Evolutionary conservation across 129 eudicot genomes (phyloP).

Genomic region (Lactuca saligna): DNA sequence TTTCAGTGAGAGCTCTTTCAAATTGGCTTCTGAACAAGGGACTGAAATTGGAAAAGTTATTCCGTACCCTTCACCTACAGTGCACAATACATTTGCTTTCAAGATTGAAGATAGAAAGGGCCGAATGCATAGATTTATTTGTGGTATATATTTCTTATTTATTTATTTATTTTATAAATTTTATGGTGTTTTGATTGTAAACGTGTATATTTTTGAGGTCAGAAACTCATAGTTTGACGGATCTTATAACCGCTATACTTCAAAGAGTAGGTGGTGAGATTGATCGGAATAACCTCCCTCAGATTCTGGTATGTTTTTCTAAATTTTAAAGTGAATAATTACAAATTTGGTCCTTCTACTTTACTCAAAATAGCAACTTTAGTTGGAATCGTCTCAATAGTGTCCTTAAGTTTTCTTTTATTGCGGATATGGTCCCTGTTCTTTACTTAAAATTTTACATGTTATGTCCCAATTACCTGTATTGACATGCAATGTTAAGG

Average conservation of each 20-base stretch:
- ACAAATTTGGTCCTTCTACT: too few species aligned
- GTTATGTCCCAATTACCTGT: too few species aligned
- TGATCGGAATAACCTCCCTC: conserved; percentile 89
- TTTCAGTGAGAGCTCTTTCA: conserved; percentile 76
- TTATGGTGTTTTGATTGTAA: conserved; percentile 10
- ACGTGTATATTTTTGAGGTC: conserved; percentile 22
- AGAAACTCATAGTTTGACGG: conserved; percentile 82
- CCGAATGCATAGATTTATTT: conserved; percentile 83
- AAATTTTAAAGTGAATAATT: too few species aligned
- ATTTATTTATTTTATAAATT: not conserved
- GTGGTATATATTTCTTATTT: conserved; percentile 51
- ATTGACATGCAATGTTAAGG: too few species aligned
- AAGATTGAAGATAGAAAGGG: conserved; percentile 89
- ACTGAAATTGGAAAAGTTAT: conserved; percentile 58
- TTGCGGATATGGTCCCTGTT: too few species aligned
- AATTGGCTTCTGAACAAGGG: conserved; percentile 70
- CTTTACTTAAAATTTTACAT: too few species aligned
- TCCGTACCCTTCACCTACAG: conserved; percentile 51
- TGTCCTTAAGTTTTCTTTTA: too few species aligned
- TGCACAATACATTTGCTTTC: conserved; percentile 61
- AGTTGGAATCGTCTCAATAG: too few species aligned
- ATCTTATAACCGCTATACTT: conserved; percentile 79
- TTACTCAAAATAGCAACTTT: too few species aligned
- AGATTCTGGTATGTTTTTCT: conserved; percentile 66
- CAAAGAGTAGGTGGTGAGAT: conserved; percentile 93